Evolutionary conservation across 768 basidiomycete genomes (phyloP), one percentile per base, ranked within the genome.

Genomic region (Leucogyrophana mollusca): DNA sequence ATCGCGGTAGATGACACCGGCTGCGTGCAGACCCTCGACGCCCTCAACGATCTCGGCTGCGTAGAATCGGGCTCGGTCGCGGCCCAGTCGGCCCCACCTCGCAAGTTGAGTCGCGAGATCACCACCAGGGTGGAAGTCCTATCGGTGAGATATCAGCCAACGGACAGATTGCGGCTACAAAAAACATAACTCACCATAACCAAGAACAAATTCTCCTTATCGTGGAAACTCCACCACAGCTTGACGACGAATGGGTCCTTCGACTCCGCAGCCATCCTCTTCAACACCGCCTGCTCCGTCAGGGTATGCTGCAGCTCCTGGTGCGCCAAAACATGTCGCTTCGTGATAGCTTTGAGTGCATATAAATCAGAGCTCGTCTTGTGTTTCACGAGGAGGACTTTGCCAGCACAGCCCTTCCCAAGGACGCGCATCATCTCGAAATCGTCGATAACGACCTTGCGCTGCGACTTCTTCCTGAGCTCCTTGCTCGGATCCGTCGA

Each of bases 401-500:
- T 96, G 39, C 95, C 96, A 4, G 96, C 95, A 60, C 94, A 97
- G 1, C 96, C 96, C 69, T 94, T 96, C 14, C 96, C 96, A 10
- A 99, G 72, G 24, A 98, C 95, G 13, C 92, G 81, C 77, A 97
- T 84, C 82, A 98, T 90, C 71, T 98, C 93, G 63, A 99, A 99
- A 70, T 97, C 94, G 54, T 91, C 80, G 48, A 98, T 78, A 35
- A 74, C 71, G 25, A 92, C 87, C 66, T 92, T 91, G 43, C 82
- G 77, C 46, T 79, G 67, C 11, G 59, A 49, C 34, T 70, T 84
- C 57, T 80, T 79, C 64, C 65, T 73, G 21, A 65, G 70, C 45
- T 75, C 73, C 58, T 78, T 70, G 46, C 61, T 78, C 27, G 78
- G 79, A 36, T 75, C 66, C n/a, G 57, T 62, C 8, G 76, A 76